These are phyloP conservation scores for Colletotrichum horii DNA, from an alignment of 2,329 filamentous ascomycete genomes.

Conservation along the genomic window DNA sequence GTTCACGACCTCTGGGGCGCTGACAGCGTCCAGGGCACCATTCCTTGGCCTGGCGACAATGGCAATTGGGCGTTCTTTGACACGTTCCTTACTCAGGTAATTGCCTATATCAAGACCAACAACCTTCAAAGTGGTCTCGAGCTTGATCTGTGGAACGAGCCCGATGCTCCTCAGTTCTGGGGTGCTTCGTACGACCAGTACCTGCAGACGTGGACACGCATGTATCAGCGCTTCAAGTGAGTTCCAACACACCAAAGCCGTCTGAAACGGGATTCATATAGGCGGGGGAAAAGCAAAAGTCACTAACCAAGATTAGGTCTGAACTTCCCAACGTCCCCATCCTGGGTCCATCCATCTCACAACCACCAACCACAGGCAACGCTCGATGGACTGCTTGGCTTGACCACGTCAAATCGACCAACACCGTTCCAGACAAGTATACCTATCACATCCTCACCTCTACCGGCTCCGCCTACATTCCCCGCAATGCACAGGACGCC, in stretches of 20 bases:
- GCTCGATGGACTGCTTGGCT: background rate
- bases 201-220: slow-evolving; percentile 6
- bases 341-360: background rate
- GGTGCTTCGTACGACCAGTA: slow-evolving; percentile 8
- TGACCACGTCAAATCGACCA: background rate
- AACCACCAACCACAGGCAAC: background rate
- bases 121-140: background rate
- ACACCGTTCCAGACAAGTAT: background rate
- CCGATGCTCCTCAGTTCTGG: slow-evolving; percentile 11
- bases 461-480: background rate
- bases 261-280: too few species aligned
- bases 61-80: slow-evolving; percentile 12
- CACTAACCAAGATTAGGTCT: background rate
- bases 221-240: background rate
- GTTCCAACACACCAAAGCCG: background rate
- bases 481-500: background rate
- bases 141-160: slow-evolving; percentile 21
- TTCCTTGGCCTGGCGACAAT: slow-evolving; percentile 15
- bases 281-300: background rate
- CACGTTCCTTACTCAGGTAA: background rate
- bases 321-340: background rate
- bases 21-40: slow-evolving; percentile 1
- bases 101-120: background rate
- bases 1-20: slow-evolving; percentile 18
- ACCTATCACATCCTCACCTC: background rate